phyloP scores from a whole-genome alignment of 305 asterid species.

The Vinca major region DNA sequence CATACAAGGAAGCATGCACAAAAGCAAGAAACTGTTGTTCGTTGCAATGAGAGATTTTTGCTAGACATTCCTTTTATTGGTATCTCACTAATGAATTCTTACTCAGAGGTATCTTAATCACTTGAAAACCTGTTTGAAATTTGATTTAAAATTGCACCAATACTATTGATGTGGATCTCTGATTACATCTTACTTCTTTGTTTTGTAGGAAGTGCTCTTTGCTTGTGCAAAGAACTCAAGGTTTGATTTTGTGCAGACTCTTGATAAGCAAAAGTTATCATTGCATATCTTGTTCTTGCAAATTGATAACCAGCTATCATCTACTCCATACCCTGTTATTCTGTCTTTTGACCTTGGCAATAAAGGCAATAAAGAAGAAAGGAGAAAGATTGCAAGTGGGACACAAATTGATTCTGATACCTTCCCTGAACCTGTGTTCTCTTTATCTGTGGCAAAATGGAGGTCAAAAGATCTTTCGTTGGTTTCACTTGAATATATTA shows the following conservation, averaged over 20 bases:
- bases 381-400: conserved; percentile 38
- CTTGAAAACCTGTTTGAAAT: background rate
- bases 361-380: conserved; percentile 36
- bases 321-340: conserved; percentile 82
- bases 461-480: conserved; percentile 58
- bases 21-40: conserved; percentile 38
- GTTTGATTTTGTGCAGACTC: conserved; percentile 57
- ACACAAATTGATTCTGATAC: conserved; percentile 33
- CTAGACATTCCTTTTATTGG: conserved; percentile 81
- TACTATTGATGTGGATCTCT: background rate
- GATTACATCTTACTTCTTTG: conserved; percentile 18
- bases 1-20: conserved; percentile 43
- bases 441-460: conserved; percentile 78
- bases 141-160: background rate
- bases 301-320: conserved; percentile 76
- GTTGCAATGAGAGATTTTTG: conserved; percentile 57
- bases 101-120: conserved; percentile 58
- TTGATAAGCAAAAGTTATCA: conserved; percentile 77
- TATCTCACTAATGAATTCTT: conserved; percentile 76
- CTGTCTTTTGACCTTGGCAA: conserved; percentile 61
- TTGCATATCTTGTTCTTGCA: conserved; percentile 66
- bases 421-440: conserved; percentile 64
- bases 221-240: conserved; percentile 65
- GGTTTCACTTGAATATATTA: conserved; percentile 74
- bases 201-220: conserved; percentile 78